phyloP scores from a whole-genome alignment of 2,329 filamentous ascomycete genomes.

The Colletotrichum destructivum region DNA sequence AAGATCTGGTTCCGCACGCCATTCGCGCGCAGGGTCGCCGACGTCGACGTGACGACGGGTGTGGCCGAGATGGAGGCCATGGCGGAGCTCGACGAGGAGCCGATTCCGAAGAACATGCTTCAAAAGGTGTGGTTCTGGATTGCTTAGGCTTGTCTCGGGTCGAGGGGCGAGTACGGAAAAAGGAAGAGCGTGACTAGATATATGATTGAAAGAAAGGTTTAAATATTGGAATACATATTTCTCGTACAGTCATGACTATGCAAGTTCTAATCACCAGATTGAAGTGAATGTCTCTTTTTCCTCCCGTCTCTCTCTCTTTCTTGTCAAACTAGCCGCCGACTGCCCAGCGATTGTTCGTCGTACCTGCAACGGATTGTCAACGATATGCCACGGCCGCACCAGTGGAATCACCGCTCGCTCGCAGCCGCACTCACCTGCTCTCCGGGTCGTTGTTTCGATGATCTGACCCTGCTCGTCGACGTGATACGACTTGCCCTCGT shows the following conservation, averaged over 20 bases:
- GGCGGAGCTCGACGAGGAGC: constrained; percentile 62
- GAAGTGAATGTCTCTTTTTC: not conserved
- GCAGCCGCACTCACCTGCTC: constrained; percentile 23
- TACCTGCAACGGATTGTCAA: not conserved
- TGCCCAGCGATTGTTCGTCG: constrained; percentile 16
- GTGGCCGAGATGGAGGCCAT: constrained; percentile 75
- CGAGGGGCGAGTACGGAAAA: not conserved
- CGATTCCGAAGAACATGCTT: constrained; percentile 65
- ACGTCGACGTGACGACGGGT: constrained; percentile 71
- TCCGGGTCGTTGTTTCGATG: constrained; percentile 37
- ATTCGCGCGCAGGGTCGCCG: constrained; percentile 57
- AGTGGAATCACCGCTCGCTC: not conserved
- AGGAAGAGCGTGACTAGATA: not conserved
- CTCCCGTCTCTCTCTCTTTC: not conserved
- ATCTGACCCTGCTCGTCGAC: constrained; percentile 36
- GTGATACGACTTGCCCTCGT: constrained; percentile 42
- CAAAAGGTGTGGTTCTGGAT: constrained; percentile 72
- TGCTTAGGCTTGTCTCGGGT: constrained; percentile 52
- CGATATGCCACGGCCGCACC: no score
- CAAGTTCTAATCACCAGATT: not conserved
- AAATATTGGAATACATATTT: not conserved
- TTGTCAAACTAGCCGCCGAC: not conserved
- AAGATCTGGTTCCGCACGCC: constrained; percentile 66
- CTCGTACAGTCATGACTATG: not conserved
- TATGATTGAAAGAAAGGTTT: constrained; percentile 1